Base-by-base conservation (phyloP, 2,329 filamentous ascomycete species). In the Fusarium sublunatum region DNA sequence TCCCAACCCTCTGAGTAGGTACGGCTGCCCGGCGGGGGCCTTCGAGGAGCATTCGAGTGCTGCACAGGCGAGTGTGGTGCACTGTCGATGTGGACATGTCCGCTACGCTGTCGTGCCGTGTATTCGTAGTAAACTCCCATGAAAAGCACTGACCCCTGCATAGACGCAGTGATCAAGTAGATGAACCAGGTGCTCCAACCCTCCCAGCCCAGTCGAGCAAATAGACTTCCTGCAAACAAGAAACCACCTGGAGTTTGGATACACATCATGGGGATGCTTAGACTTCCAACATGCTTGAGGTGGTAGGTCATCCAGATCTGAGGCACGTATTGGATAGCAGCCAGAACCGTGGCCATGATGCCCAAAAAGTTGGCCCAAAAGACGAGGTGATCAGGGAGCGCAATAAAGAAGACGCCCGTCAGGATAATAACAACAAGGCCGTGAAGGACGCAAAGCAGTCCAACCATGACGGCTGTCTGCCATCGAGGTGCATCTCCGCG, bases 171-270 rank as follows among this genome's bases (percentile, higher is more conserved):
- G 47, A 98, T 82, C 40, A 97, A 82, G 72, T 94, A 96, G 12
- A 98, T 89, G 9, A 92, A 88, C 95, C 95, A 99, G 0, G 93
- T 92, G 77, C 93, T 97, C 95, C 95, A 99, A 0, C 94, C 94
- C 31, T 85, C 87, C 70, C 82, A 83, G 0, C 95, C 95, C 19
- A 97, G 83, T 41, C 95, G 86, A 7, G 86, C 87, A 46, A 89
- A 92, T 39, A 99, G 79, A 74, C 93, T 97, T 11, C 85, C 89
- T 0, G 94, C 93, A 78, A 96, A 98, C 7, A 99, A 79, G 68
- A 97, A 89, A 57, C 92, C 93, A 1, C 95, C 95, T 0, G 95
- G 95, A 0, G 94, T 97, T 76, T 99, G 95, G 31, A 99, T 97
- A 74, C 91, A 91, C 93, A 99, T 98, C 90, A 97, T 98, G 5